These are phyloP conservation scores for Rhododendron ferrugineum DNA, from an alignment of 148 eudicot genomes.

Conservation along the genomic window DNA sequence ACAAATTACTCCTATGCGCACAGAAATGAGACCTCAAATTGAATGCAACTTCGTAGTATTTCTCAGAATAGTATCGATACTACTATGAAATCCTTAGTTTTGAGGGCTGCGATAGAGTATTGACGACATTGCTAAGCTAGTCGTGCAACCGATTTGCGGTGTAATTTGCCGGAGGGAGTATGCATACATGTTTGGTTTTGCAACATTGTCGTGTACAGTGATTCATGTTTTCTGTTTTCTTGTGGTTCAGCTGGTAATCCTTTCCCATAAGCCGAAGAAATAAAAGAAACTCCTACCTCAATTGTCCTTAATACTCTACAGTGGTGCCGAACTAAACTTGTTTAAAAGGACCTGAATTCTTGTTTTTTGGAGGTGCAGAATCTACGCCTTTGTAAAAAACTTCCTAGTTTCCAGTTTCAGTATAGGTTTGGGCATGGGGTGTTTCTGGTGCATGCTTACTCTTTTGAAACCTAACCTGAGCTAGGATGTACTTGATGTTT, in stretches of 20 bases:
- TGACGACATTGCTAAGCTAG: background rate
- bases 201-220: slow-evolving; percentile 5
- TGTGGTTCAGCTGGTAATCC: background rate
- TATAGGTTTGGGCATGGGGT: background rate
- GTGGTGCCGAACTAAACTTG: background rate
- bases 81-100: background rate
- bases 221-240: background rate
- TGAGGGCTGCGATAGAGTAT: background rate
- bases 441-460: background rate
- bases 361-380: background rate
- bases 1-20: background rate
- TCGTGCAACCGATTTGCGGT: background rate
- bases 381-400: background rate
- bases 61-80: background rate
- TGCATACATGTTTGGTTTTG: background rate
- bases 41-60: background rate
- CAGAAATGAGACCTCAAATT: background rate
- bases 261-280: background rate
- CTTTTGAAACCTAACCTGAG: background rate
- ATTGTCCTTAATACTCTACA: background rate
- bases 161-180: background rate
- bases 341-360: background rate
- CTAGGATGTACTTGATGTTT: background rate
- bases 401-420: background rate
- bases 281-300: background rate